These are phyloP conservation scores for Lasiosphaeriaceae sp. DNA, from an alignment of 495 filamentous ascomycete species.

Conservation along the genomic window DNA sequence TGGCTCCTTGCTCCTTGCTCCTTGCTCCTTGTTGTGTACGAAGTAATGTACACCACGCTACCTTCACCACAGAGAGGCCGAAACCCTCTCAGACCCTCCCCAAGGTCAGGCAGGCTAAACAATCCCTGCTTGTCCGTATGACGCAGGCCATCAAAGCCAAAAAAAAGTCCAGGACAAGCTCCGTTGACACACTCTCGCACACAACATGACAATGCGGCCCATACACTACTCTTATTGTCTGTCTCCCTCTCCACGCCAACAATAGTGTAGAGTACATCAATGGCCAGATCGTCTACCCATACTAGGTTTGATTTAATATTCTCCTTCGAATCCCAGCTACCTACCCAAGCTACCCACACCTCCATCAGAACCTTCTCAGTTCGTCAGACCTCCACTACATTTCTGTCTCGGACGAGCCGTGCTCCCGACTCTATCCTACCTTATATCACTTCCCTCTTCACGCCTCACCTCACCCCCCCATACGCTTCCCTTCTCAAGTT, in stretches of 20 bases:
- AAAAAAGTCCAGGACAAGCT: constrained; percentile 21
- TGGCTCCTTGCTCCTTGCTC: too few species aligned
- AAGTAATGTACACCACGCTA: neutral
- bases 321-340: constrained; percentile 6
- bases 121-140: constrained; percentile 33
- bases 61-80: constrained; percentile 15
- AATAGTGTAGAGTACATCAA: constrained; percentile 2
- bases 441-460: neutral
- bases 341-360: constrained; percentile 11
- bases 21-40: too few species aligned
- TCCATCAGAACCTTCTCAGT: constrained; percentile 8
- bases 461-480: neutral
- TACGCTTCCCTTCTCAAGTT: neutral
- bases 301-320: constrained; percentile 25
- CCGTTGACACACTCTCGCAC: constrained; percentile 28
- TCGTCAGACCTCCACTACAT: neutral
- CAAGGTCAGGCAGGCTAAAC: constrained; percentile 28
- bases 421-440: neutral
- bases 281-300: constrained; percentile 22
- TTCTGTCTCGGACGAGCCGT: neutral
- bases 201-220: constrained; percentile 31
- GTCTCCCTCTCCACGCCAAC: constrained; percentile 19
- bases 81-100: constrained; percentile 27
- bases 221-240: constrained; percentile 20
- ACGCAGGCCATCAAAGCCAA: constrained; percentile 28